Percentiles rank a stretch among this genome's conserved stretches.
These are phyloP conservation scores for Polytrichum commune DNA, from an alignment of 225 moss, liverwort and hornwort genomes.

Conservation along the genomic window DNA sequence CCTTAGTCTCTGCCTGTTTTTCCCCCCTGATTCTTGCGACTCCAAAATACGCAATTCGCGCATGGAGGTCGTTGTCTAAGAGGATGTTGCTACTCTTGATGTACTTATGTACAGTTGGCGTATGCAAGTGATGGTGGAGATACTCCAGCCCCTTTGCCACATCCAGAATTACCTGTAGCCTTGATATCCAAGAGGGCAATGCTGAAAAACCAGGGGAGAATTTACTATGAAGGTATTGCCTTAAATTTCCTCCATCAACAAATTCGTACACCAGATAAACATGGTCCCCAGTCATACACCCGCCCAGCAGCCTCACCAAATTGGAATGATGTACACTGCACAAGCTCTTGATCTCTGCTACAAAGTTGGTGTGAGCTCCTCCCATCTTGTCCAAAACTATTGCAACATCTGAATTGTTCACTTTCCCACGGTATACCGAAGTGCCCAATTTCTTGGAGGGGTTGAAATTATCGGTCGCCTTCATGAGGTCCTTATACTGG, in stretches of 20 bases:
- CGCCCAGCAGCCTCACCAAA: slow-evolving; percentile 70
- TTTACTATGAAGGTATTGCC: slow-evolving; percentile 54
- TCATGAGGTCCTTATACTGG: slow-evolving; percentile 70
- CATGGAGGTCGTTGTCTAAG: slow-evolving; percentile 52
- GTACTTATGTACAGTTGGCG: slow-evolving; percentile 71
- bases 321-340: slow-evolving; percentile 83
- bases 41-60: slow-evolving; percentile 68
- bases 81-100: slow-evolving; percentile 85
- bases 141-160: slow-evolving; percentile 84
- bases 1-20: slow-evolving; percentile 29
- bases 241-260: slow-evolving; percentile 54
- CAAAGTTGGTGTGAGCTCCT: slow-evolving; percentile 41
- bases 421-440: slow-evolving; percentile 62
- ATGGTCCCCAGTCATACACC: slow-evolving; percentile 63
- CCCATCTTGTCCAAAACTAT: slow-evolving; percentile 53
- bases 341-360: slow-evolving; percentile 68
- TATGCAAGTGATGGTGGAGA: slow-evolving; percentile 63
- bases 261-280: slow-evolving; percentile 74
- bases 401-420: slow-evolving; percentile 69
- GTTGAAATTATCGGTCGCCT: slow-evolving; percentile 74
- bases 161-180: slow-evolving; percentile 71
- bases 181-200: slow-evolving; percentile 61
- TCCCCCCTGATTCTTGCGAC: slow-evolving; percentile 74
- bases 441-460: slow-evolving; percentile 52
- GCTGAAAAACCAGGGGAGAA: slow-evolving; percentile 62